Evolutionary conservation across 768 basidiomycete species (phyloP), one percentile per base, ranked within the genome.

Genomic region (Amanita thiersii): DNA sequence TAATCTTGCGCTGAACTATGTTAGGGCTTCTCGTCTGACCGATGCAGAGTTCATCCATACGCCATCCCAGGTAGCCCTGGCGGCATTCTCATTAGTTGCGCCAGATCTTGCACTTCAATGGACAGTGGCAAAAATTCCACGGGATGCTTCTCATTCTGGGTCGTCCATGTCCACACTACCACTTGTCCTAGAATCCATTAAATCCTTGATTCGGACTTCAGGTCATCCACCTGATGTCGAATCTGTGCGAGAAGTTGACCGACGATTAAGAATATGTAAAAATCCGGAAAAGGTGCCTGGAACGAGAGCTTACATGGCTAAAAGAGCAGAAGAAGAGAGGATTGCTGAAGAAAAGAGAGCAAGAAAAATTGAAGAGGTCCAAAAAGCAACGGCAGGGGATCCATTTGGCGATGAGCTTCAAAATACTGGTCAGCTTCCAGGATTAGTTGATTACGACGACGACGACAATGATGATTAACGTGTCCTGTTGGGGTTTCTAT

Each of bases 231-330:
- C 90, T n/a, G 72, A 87, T 44, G 69, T 94, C 9, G 90, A 90
- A 45, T 68, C 73, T 21, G 91, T 97, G 10, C 83, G 87, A 10
- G 85, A 87, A 53, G 82, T 98, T 5, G 96, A 99, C 58, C 75
- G 83, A 55, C 70, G 91, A 33, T 65, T 99, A 34, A 82, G 78
- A 53, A 54, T 84, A 26, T 97, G 94, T 68, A 88, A 91, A 57
- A 98, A 99, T 53, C 96, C 96, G 3, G 92, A 94, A 61, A 96
- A 93, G 60, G 81, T 94, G 4, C 78, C 81, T 9, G 92, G 91
- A n/a, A 94, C 81, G 47, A 81, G 77, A 46, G 84, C 87, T 2
- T 91, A 84, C 58, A 58, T 81, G 18, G 74, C 76, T 15, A 80
- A 78, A 56, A 79, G 77, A 49, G 76, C 69, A n/a, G 81, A 79